A percentile compares a stretch with the other conserved stretches of the same genome.
Conservation (phyloP, 192 early-diverging fungal species). For the Podila minutissima region DNA sequence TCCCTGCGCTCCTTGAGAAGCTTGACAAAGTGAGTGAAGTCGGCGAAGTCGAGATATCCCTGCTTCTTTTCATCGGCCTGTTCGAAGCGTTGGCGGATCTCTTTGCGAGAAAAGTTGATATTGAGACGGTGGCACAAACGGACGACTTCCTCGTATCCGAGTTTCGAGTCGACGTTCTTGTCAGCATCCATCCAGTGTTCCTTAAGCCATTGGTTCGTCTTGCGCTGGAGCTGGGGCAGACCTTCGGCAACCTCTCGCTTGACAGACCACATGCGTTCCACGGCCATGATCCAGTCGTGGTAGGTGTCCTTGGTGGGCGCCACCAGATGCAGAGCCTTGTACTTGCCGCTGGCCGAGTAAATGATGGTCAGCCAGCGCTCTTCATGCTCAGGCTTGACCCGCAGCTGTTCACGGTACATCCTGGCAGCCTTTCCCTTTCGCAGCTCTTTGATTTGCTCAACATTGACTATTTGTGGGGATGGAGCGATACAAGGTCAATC, state of each 20-base stretch:
- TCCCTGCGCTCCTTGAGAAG: constrained; percentile 69
- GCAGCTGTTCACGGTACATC: constrained; percentile 51
- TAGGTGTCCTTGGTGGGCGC: constrained; percentile 49
- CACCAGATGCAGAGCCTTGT: constrained; percentile 56
- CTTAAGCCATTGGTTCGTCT: constrained; percentile 52
- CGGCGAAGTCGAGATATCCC: constrained; percentile 60
- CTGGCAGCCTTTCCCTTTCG: constrained; percentile 51
- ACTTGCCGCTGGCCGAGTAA: constrained; percentile 53
- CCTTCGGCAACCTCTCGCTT: constrained; percentile 51
- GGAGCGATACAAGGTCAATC: background rate
- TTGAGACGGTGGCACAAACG: constrained; percentile 65
- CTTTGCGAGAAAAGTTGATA: constrained; percentile 67
- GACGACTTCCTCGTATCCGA: constrained; percentile 53
- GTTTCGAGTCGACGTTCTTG: constrained; percentile 54
- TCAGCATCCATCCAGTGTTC: constrained; percentile 59
- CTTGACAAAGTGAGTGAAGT: constrained; percentile 72
- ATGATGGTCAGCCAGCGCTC: constrained; percentile 56
- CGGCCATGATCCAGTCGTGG: constrained; percentile 51
- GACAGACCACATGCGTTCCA: constrained; percentile 50
- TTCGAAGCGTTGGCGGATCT: constrained; percentile 70
- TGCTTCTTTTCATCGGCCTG: constrained; percentile 63
- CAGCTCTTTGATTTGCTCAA: constrained; percentile 59
- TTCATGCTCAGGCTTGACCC: constrained; percentile 46
- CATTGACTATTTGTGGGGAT: constrained; percentile 43
- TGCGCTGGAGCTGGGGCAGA: constrained; percentile 48